Base-by-base conservation (phyloP, 805 yeast species). In the Starmerella riodocensis region DNA sequence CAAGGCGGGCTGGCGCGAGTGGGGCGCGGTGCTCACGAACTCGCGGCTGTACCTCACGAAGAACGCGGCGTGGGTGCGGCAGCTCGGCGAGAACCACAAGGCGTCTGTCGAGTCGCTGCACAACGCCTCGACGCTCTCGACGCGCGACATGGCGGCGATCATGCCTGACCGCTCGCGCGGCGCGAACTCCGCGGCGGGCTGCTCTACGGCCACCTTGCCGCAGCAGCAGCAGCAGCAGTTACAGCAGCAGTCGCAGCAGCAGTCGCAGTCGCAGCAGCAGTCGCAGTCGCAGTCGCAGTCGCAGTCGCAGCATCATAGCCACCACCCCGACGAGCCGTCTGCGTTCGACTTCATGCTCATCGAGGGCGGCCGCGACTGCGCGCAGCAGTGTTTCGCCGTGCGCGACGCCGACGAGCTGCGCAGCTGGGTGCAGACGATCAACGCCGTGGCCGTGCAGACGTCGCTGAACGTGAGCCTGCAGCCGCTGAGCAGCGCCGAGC, bases 341-440 rank as follows among this genome's bases (percentile, higher is more conserved):
- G 17, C 14, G 31, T 8, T 7, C 31, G 17, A 28, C 17, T 28
- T 49, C 36, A 42, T 56, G 22, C 58, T 64, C 41, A 45, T 56
- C 9, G 47, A 60, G 3, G 54, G 55, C 3, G 51, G 54, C 14
- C 42, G 56, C 12, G 59, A 54, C 12, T 55, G 55, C 6, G 40
- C 53, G n/a, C 56, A 53, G 29, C 56, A 53, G 30, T 55, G 58
- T 57, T 49, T 57, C 61, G 40, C 69, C 59, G 72, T 74, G 12
- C 57, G 53, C 6, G 58, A 60, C 18, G 53, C 55, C n/a, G 56
- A 57, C 18, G 81, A 74, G 29, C 59, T 69, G 56, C 52, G 57
- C n/a, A 68, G 69, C 18, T 78, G 86, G 86, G 65, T 76, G 29
- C 62, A 61, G 25, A 56, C 70, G 6, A 70, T 75, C 50, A 74